Percentiles rank a stretch among this genome's conserved stretches.
Conservation (phyloP, 805 yeast genomes). For the Yarrowia yakushimensis region DNA sequence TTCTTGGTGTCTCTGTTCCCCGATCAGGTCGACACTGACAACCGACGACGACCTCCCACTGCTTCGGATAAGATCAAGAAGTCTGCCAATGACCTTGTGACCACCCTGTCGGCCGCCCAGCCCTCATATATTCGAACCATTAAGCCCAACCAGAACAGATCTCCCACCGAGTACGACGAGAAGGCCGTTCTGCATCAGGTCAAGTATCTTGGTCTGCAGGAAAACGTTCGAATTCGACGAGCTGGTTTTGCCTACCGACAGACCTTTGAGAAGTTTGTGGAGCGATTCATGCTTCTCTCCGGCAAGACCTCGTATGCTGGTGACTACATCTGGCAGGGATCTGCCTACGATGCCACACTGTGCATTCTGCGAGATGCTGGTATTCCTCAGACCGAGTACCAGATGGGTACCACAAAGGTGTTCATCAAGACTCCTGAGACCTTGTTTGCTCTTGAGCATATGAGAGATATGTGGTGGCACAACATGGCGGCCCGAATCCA, state of each 20-base stretch:
- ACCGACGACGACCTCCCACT: slow-evolving; percentile 85
- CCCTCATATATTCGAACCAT: slow-evolving; percentile 97
- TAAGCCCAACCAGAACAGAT: slow-evolving; percentile 91
- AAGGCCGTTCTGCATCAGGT: slow-evolving; percentile 92
- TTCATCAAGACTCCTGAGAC: slow-evolving; percentile 97
- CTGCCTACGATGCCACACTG: slow-evolving; percentile 51
- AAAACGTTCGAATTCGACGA: slow-evolving; percentile 94
- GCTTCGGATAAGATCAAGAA: slow-evolving; percentile 92
- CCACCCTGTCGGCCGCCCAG: slow-evolving; percentile 81
- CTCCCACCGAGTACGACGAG: slow-evolving; percentile 84
- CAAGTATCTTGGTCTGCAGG: slow-evolving; percentile 92
- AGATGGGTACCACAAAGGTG: slow-evolving; percentile 86
- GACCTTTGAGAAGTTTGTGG: slow-evolving; percentile 92
- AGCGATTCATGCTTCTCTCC: slow-evolving; percentile 84
- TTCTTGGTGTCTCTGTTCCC: slow-evolving; percentile 65
- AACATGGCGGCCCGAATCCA: slow-evolving; percentile 97
- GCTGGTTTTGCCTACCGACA: slow-evolving; percentile 99
- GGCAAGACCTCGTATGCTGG: slow-evolving; percentile 91
- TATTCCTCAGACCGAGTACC: slow-evolving; percentile 79
- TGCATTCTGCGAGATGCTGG: slow-evolving; percentile 55
- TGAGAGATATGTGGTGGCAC: slow-evolving; percentile 97
- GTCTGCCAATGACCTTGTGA: slow-evolving; percentile 87
- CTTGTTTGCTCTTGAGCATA: slow-evolving; percentile 86
- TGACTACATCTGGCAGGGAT: slow-evolving; percentile 64
- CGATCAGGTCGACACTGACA: slow-evolving; percentile 55